Evolutionary conservation across 2,329 filamentous ascomycete genomes (phyloP), one percentile per base, ranked within the genome.

Genomic region (Triangularia setosa): DNA sequence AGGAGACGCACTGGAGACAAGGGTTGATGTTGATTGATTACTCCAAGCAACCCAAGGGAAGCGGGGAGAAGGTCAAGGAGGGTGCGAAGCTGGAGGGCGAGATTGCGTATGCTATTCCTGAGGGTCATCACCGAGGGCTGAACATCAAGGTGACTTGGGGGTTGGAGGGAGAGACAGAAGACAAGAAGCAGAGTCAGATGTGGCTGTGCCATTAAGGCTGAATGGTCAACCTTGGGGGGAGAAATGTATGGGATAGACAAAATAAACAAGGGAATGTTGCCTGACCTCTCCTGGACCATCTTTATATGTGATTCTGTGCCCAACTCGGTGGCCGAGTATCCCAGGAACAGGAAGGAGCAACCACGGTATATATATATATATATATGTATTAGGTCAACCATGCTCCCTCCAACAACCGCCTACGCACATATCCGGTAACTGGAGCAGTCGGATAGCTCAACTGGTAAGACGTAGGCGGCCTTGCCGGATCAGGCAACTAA

Each of bases 1-100:
- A 85, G 61, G 84, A 89, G 67, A 98, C 94, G 7, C 94, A 98
- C 77, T 98, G 94, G 94, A 90, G 90, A 76, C 93, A 96, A 74
- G 91, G 89, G 1, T 79, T 97, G 24, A 80, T 94, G 66, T 78
- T 96, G 60, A 84, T 90, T 66, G 87, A 92, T 63, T 81, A 83
- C 4, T 81, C 84, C 48, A 79, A 85, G 61, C 60, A 54, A 1
- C 40, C 40, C 4, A 48, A 48, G 40, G 40, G 40, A 7, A 27
- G 72, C 75, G 44, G 74, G 79, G 44, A 70, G 84, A 66, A 84
- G 84, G 69, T 81, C 81, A 58, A 86, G 83, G 2, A 79, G 5
- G 69, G 67, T 6, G 65, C 85, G 58, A 81, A 81, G 65, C 76
- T 96, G 24, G 81, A 79, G 56, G 93, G 92, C 9, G 82, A 85